Percentiles rank a stretch among this genome's conserved stretches.
phyloP scores from a whole-genome alignment of 2,329 filamentous ascomycete species.

The Verticillium klebahnii region DNA sequence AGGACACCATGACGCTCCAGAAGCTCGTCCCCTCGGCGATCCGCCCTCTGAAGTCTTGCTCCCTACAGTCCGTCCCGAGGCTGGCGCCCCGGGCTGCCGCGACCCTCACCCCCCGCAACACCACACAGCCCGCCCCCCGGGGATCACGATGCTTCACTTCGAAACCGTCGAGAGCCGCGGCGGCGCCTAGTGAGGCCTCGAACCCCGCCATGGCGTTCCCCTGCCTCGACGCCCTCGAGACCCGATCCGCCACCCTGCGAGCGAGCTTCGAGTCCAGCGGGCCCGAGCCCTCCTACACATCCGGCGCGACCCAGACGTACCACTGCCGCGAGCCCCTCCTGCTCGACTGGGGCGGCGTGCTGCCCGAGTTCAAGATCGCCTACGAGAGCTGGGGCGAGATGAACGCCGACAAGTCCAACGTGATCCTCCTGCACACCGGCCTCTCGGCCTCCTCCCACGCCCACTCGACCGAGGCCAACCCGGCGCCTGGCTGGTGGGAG shows the following conservation, averaged over 20 bases:
- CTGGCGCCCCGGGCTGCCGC: background rate
- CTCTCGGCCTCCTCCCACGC: conserved; percentile 97
- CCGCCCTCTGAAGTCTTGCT: background rate
- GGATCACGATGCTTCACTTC: conserved; percentile 9
- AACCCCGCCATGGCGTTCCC: conserved; percentile 88
- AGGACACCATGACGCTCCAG: conserved; percentile 13
- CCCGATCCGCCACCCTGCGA: conserved; percentile 69
- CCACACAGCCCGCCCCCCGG: background rate
- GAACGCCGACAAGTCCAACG: conserved; percentile 79
- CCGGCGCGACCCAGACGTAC: conserved; percentile 76
- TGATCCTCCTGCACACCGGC: conserved; percentile 87
- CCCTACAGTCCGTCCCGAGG: background rate
- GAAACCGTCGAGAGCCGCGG: conserved; percentile 9
- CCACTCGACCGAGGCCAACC: conserved; percentile 81
- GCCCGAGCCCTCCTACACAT: conserved; percentile 91
- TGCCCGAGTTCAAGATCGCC: conserved; percentile 83
- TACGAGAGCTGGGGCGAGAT: conserved; percentile 89
- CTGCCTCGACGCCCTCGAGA: conserved; percentile 81
- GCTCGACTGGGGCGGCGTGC: conserved; percentile 91
- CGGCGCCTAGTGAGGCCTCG: conserved; percentile 42
- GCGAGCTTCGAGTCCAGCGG: conserved; percentile 65
- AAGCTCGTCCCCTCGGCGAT: background rate
- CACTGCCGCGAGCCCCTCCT: conserved; percentile 69
- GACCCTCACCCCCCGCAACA: conserved; percentile 4
- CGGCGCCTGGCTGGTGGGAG: conserved; percentile 96